Evolutionary conservation across 169 alveolate genomes (phyloP).

Genomic region (Cryptosporidium xiaoi): DNA sequence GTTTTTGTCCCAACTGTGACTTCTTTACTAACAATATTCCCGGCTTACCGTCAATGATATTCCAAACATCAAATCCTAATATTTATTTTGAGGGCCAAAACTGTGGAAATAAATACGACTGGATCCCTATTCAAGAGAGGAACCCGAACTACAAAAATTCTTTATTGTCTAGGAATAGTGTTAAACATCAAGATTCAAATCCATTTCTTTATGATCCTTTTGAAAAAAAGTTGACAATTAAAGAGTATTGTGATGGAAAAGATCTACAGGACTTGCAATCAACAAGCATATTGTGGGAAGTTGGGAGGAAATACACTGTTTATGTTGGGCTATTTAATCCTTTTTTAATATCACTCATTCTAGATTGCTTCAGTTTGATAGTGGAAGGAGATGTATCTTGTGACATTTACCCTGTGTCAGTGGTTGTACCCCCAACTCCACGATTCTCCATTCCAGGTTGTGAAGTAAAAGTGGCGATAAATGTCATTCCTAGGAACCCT

Average conservation of each 20-base stretch:
- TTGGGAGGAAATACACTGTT: constrained; percentile 31
- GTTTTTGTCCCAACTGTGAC: constrained; percentile 41
- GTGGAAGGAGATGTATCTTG: constrained; percentile 50
- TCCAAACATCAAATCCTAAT: constrained; percentile 1
- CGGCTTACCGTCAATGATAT: neutral
- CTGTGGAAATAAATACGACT: neutral
- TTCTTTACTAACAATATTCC: neutral
- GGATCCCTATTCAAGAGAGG: constrained; percentile 42
- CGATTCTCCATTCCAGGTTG: constrained; percentile 47
- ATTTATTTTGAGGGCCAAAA: constrained; percentile 1
- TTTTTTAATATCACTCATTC: constrained; percentile 29
- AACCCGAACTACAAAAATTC: neutral
- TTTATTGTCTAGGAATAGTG: neutral
- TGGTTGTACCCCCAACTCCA: constrained; percentile 58
- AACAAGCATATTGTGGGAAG: constrained; percentile 30
- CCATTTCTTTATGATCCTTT: constrained; percentile 56
- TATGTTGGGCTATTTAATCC: constrained; percentile 61
- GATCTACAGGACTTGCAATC: neutral
- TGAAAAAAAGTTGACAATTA: constrained; percentile 27
- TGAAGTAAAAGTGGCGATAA: constrained; percentile 65
- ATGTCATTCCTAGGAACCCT: constrained; percentile 35
- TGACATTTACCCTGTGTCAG: constrained; percentile 63
- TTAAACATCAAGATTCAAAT: constrained; percentile 5
- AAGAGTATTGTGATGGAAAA: neutral
- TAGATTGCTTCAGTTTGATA: constrained; percentile 50